Evolutionary conservation across 2,329 filamentous ascomycete species (phyloP).

Genomic region (Penicillium digitatum): DNA sequence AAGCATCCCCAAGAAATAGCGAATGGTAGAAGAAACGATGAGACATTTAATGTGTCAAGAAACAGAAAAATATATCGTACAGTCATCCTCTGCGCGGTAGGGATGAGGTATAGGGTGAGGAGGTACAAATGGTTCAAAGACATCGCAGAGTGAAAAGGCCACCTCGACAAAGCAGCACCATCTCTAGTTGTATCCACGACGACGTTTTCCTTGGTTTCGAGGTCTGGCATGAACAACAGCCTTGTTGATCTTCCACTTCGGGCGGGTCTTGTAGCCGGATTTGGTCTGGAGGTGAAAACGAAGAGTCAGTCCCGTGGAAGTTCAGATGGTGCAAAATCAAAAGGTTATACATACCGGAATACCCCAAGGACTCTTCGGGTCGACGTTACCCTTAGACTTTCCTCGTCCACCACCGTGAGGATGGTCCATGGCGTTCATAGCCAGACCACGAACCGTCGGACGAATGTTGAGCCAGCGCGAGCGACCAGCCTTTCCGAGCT

Average conservation of each 20-base stretch:
- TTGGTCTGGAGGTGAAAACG: slow-evolving; percentile 43
- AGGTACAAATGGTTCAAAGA: slow-evolving; percentile 8
- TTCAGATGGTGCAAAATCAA: slow-evolving; percentile 3
- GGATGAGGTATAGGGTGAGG: slow-evolving; percentile 21
- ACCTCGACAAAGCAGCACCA: slow-evolving; percentile 5
- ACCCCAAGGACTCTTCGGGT: slow-evolving; percentile 96
- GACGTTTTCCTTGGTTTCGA: slow-evolving; percentile 86
- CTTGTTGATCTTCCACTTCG: slow-evolving; percentile 84
- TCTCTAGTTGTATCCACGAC: slow-evolving; percentile 58
- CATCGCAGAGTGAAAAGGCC: slow-evolving; percentile 7
- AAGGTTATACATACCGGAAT: slow-evolving; percentile 66
- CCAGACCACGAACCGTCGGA: slow-evolving; percentile 92
- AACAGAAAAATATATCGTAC: slow-evolving; percentile 22
- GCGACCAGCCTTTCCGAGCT: slow-evolving; percentile 91
- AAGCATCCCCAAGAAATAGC: slow-evolving; percentile 8
- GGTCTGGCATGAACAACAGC: slow-evolving; percentile 79
- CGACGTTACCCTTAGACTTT: slow-evolving; percentile 97
- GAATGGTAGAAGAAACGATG: slow-evolving; percentile 11
- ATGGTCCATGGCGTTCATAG: slow-evolving; percentile 99
- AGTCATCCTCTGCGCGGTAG: slow-evolving; percentile 13
- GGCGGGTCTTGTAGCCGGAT: slow-evolving; percentile 77
- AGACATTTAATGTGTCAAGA: slow-evolving; percentile 10
- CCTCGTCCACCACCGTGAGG: slow-evolving; percentile 98
- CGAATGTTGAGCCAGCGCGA: slow-evolving; percentile 90
- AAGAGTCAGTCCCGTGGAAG: slow-evolving; percentile 10